Base-by-base conservation (phyloP, 805 yeast genomes). In the Schwanniomyces sp. region DNA sequence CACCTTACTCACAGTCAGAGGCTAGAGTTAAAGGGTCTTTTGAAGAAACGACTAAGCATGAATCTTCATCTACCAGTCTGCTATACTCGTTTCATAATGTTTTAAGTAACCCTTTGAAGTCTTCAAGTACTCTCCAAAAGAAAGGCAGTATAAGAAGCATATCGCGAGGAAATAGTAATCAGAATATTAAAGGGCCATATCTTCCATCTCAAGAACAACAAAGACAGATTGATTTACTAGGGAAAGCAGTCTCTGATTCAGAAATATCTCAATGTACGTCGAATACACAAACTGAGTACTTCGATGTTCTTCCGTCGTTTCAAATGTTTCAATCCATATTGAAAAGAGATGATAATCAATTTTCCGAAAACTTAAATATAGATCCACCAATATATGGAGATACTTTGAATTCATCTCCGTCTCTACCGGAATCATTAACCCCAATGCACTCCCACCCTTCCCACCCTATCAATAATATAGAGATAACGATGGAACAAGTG, bases 301-400 rank as follows among this genome's bases (percentile, higher is more conserved):
- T 81, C 43, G 88, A 84, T 54, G 78, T 84, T 2, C 61, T 85
- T 30, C 91, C 89, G 0, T 82, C 88, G 0, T 85, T 84, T 56
- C 86, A 84, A 51, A 80, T 85, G 84, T 83, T 81, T 56, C 82
- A 80, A 54, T 75, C 78, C 55, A 64, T 76, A 56, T 53, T 76
- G 66, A 51, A 72, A 57, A 45, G 81, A 60, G 58, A 76, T 58
- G 72, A 68, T 45, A 53, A 54, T 27, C 75, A 73, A 48, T 70
- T 72, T 43, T 60, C 58, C 43, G 76, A 73, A 47, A 60, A 66
- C 44, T 52, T 63, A 11, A 47, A 59, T 16, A 63, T 63, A 0
- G 38, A 48, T 5, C 76, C 77, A 2, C 78, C 78, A 4, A 59
- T 45, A 2, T 72, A 74, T 47, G 73, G 70, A 3, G 76, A 67